These are phyloP conservation scores for Boletus sensibilis DNA, from an alignment of 768 basidiomycete genomes.

Conservation along the genomic window DNA sequence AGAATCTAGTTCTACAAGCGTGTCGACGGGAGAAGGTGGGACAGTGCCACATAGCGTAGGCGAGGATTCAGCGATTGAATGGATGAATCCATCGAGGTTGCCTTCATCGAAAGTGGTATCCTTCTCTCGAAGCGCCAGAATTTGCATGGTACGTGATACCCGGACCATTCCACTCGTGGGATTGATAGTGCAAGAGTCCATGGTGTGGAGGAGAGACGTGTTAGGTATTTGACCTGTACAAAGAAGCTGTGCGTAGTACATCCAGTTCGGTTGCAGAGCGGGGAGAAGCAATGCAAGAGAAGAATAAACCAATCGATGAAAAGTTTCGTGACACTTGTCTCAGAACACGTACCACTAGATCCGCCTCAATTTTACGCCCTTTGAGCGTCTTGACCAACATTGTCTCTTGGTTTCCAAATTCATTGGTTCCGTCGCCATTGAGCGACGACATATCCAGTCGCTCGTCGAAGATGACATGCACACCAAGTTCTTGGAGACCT, in stretches of 20 bases:
- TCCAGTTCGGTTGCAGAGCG: neutral
- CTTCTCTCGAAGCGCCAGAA: conserved; percentile 24
- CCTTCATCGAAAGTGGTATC: neutral
- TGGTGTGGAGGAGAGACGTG: conserved; percentile 42
- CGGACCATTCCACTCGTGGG: conserved; percentile 39
- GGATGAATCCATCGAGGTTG: neutral
- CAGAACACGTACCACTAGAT: conserved; percentile 45
- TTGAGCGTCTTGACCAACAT: conserved; percentile 45
- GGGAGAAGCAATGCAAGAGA: neutral
- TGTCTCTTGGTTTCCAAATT: neutral
- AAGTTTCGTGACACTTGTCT: neutral
- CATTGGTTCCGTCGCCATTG: neutral
- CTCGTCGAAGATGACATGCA: conserved; percentile 54
- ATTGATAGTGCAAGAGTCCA: conserved; percentile 44
- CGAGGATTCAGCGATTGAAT: conserved; percentile 3
- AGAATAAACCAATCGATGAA: neutral
- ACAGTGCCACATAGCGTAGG: conserved; percentile 3
- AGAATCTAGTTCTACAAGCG: conserved; percentile 6
- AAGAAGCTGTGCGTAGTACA: conserved; percentile 39
- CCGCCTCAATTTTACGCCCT: conserved; percentile 51
- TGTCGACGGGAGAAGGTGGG: conserved; percentile 9
- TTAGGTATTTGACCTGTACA: conserved; percentile 65
- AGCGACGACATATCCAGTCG: conserved; percentile 47
- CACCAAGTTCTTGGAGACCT: conserved; percentile 41
- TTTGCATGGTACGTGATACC: conserved; percentile 53